phyloP scores from a whole-genome alignment of 176 grass and related monocot species.

The Chloris gayana region DNA sequence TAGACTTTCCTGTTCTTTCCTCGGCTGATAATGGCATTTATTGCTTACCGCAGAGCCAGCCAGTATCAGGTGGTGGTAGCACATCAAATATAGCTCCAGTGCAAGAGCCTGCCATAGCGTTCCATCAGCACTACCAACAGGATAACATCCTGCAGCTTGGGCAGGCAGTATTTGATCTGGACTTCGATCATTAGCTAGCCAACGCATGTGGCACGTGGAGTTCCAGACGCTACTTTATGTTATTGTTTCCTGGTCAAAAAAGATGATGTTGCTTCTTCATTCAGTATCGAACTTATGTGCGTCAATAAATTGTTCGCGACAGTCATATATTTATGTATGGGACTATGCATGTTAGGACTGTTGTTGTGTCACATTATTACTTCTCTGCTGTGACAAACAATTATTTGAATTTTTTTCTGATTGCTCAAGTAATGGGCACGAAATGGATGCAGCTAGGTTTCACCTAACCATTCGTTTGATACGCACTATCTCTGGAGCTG shows the following conservation, averaged over 20 bases:
- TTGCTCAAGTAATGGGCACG: too few relatives aligned
- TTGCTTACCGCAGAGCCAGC: constrained; percentile 45
- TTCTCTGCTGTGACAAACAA: background rate
- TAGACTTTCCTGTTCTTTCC: constrained; percentile 43
- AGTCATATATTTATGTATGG: background rate
- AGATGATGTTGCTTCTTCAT: background rate
- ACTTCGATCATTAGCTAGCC: constrained; percentile 55
- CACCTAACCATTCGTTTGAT: too few relatives aligned
- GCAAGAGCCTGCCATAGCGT: constrained; percentile 40
- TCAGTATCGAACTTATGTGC: background rate
- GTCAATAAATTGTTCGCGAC: background rate
- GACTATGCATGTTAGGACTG: background rate
- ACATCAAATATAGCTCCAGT: constrained; percentile 55
- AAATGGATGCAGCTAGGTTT: too few relatives aligned
- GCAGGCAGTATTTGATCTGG: constrained; percentile 64
- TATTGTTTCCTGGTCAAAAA: background rate
- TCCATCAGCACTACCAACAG: constrained; percentile 52
- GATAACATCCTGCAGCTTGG: constrained; percentile 65
- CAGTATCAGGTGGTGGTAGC: constrained; percentile 32
- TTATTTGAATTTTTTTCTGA: background rate
- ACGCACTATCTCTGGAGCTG: too few relatives aligned
- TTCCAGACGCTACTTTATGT: background rate
- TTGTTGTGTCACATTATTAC: background rate
- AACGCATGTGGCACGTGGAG: background rate
- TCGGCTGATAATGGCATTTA: constrained; percentile 25